Evolutionary conservation across 1,139 yeast genomes (phyloP), one percentile per base, ranked within the genome.

Genomic region (Taiozyma sp.): DNA sequence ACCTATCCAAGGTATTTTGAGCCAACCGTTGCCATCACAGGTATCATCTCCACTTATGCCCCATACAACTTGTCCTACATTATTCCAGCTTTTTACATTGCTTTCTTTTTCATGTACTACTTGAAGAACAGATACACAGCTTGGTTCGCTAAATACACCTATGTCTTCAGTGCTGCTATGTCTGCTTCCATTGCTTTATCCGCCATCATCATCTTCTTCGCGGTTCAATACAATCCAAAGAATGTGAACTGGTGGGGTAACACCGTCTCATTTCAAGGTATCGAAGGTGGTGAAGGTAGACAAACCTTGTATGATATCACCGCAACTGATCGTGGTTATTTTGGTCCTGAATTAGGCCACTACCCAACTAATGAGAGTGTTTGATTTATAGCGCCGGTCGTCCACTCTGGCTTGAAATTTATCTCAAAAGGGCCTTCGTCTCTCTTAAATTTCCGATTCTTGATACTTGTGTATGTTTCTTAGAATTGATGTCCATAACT

Each of bases 61-160:
- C 87, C 87, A 12, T 80, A 76, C 58, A 81, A 81, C 64, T 62
- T 83, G 55, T 71, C 76, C 66, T 83, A 80, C 67, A 71, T 69
- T 57, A 75, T 81, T 22, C 78, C 79, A 29, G 83, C 84, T 24
- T 64, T 79, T 48, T 73, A 76, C 53, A 62, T 77, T 30, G 72
- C 81, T 13, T 74, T 68, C 52, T 58, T 71, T 32, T 83, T 83
- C 69, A 83, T 81, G 80, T 72, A 73, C 61, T 69, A 72, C 63
- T 67, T 81, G 58, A 79, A 75, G 57, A 73, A 69, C 57, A 72
- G 78, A 55, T 79, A 76, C 60, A 58, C 71, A 23, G 67, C 73
- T 28, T 79, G 87, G 84, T 83, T 86, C 84, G 83, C 79, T 54
- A 81, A 79, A 65, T 84, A 83, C 67, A 82, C 80, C 60, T 84